Evolutionary conservation across 768 basidiomycete genomes (phyloP), one percentile per base, ranked within the genome.

Genomic region (Lentinula edodes): DNA sequence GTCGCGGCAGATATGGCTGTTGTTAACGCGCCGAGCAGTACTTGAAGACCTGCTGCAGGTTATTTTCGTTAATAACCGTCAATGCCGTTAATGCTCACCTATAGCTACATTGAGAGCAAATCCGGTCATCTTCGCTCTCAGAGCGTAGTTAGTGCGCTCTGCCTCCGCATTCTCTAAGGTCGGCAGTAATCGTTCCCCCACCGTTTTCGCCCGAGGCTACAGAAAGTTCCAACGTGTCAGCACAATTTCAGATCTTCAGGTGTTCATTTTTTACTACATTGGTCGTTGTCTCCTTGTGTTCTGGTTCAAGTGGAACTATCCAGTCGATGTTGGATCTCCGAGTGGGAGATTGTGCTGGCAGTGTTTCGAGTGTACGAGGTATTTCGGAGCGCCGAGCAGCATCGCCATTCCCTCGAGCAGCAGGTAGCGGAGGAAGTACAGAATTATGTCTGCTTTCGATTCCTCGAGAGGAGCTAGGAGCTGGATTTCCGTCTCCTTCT

Each of bases 1-100:
- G 75, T 70, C 2, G 78, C 73, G 5, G 85, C 84, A 0, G 87
- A 78, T 15, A 89, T 63, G 0, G 83, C 88, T 0, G 88, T 90
- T 6, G 86, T 89, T 34, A 90, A 72, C 2, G 88, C 80, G 6
- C 87, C 88, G 34, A 90, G 71, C 0, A 86, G 42, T 3, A 90
- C 83, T 67, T 90, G 89, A 41, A 87, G 58, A 12, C 78, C 80
- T 62, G n/a, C 16, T 32, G 43, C 20, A 16, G 15, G 50, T 32
- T n/a, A 46, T 4, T 50, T 6, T 18, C 53, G 5, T 9, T 16
- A 32, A 32, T 36, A 4, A n/a, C 45, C 35, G 36, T 23, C n/a
- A 51, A 23, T 32, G 20, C 32, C n/a, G 15, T 43, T n/a, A 5
- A 16, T n/a, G 32, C 38, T 13, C 23, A 64, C 78, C 80, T 48